These are phyloP conservation scores for Paramecium sonneborni DNA, from an alignment of 73 alveolate genomes.

Conservation along the genomic window DNA sequence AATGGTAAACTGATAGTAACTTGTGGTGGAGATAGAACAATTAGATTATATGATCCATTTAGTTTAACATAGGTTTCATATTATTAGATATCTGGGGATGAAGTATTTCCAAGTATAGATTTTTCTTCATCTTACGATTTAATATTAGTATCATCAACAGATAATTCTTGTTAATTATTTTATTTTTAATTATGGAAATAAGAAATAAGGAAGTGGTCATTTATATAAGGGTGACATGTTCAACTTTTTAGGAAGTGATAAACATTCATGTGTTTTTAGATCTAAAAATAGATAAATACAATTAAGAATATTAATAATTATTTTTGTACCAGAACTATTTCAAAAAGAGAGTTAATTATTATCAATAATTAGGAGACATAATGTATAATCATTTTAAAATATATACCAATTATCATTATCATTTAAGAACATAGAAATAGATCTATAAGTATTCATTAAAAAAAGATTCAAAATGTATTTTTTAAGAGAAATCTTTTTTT, in stretches of 20 bases:
- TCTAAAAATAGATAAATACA: constrained; percentile 60
- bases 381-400: no score
- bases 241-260: constrained; percentile 57
- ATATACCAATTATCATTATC: no score
- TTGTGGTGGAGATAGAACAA: constrained; percentile 62
- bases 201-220: constrained; percentile 43
- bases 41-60: constrained; percentile 62
- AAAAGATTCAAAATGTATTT: constrained; percentile 46
- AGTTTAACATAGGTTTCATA: constrained; percentile 16
- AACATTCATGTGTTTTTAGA: constrained; percentile 54
- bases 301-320: constrained; percentile 50
- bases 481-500: constrained; percentile 51
- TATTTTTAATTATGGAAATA: constrained; percentile 18
- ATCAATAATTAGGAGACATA: constrained; percentile 24
- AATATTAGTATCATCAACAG: constrained; percentile 51
- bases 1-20: constrained; percentile 62
- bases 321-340: constrained; percentile 43
- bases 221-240: constrained; percentile 32
- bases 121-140: constrained; percentile 60
- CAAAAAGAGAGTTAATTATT: constrained; percentile 34
- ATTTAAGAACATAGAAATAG: constrained; percentile 64
- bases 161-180: constrained; percentile 45
- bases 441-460: constrained; percentile 60
- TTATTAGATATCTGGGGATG: constrained; percentile 43
- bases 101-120: constrained; percentile 40